Percentiles rank a stretch among this genome's conserved stretches.
phyloP scores from a whole-genome alignment of 495 filamentous ascomycete species.

The Penicillium daleae region DNA sequence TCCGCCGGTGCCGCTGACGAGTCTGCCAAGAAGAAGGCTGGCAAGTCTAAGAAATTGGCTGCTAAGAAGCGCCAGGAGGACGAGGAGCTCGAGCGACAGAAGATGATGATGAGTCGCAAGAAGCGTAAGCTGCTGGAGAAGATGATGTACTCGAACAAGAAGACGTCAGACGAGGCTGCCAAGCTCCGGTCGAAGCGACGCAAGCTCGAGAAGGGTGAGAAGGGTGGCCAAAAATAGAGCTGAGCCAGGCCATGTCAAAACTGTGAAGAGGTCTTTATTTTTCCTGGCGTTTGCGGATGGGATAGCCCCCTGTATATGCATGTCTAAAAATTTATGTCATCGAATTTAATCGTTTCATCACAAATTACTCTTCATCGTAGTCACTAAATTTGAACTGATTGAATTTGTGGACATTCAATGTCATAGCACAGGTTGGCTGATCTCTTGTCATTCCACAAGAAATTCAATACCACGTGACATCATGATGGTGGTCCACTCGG shows the following conservation, averaged over 20 bases:
- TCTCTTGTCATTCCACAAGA: too few species aligned
- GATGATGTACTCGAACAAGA: conserved; percentile 87
- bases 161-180: conserved; percentile 76
- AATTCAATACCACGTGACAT: conserved; percentile 14
- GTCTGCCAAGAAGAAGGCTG: conserved; percentile 59
- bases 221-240: conserved; percentile 47
- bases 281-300: conserved; percentile 30
- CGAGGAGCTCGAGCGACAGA: conserved; percentile 81
- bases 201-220: conserved; percentile 85
- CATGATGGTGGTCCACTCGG: conserved; percentile 14
- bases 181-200: conserved; percentile 82
- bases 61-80: conserved; percentile 73
- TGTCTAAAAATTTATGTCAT: conserved; percentile 29
- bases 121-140: conserved; percentile 89
- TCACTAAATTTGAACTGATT: background rate
- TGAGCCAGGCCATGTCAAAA: conserved; percentile 14
- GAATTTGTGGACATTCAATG: background rate
- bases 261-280: conserved; percentile 20
- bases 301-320: conserved; percentile 35
- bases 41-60: conserved; percentile 68
- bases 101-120: conserved; percentile 92
- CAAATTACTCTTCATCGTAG: background rate
- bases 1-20: conserved; percentile 38
- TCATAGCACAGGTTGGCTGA: too few species aligned
- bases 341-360: conserved; percentile 21